Evolutionary conservation across 176 grass and related monocot genomes (phyloP).

Genomic region (Oryza australiensis): DNA sequence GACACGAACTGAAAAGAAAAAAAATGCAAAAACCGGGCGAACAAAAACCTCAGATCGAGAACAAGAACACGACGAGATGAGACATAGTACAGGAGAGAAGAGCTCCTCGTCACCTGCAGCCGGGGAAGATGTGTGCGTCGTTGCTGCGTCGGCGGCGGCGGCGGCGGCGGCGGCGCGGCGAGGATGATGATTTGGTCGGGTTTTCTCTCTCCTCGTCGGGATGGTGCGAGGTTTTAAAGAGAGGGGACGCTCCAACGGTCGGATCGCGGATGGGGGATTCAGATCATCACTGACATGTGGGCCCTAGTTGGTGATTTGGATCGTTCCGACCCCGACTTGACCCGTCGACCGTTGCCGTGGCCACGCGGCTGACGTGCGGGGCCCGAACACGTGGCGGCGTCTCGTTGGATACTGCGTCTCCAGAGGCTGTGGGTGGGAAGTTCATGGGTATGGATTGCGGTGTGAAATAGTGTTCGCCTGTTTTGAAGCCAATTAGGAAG

Average conservation of each 20-base stretch:
- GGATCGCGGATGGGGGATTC: background rate
- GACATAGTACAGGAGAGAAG: background rate
- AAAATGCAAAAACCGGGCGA: background rate
- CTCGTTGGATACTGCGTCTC: background rate
- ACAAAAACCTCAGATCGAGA: constrained; percentile 17
- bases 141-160: background rate
- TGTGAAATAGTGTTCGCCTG: background rate
- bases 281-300: too few species aligned
- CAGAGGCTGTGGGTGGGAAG: background rate
- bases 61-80: background rate
- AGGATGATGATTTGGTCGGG: background rate
- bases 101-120: too few species aligned
- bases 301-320: background rate
- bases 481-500: background rate
- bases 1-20: background rate
- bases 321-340: background rate
- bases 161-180: background rate
- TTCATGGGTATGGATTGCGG: background rate
- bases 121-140: background rate
- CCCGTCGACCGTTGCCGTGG: background rate
- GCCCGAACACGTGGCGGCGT: background rate
- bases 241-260: constrained; percentile 40
- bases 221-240: background rate
- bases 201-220: background rate
- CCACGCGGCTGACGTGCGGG: background rate